These are phyloP conservation scores for Coemansia biformis DNA, from an alignment of 192 early-diverging fungal genomes.

Conservation along the genomic window DNA sequence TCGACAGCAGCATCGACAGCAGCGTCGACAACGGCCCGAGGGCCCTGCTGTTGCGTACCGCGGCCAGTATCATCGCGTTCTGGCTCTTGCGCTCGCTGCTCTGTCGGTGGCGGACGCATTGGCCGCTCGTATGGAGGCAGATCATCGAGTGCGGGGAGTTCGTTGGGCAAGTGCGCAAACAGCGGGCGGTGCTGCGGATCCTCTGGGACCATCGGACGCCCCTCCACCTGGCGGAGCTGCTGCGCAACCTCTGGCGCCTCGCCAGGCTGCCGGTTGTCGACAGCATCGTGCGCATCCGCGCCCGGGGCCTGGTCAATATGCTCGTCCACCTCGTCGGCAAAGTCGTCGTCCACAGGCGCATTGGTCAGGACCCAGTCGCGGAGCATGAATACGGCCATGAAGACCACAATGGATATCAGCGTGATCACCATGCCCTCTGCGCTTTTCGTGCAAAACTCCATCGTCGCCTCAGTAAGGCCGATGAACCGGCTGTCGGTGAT, in stretches of 20 bases:
- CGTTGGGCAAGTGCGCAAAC: slow-evolving; percentile 29
- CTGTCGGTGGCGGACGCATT: slow-evolving; percentile 8
- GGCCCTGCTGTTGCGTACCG: too few species aligned
- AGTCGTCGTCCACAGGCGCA: slow-evolving; percentile 25
- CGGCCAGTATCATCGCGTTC: too few species aligned
- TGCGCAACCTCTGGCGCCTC: background rate
- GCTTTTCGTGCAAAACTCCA: slow-evolving; percentile 58
- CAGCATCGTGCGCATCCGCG: background rate
- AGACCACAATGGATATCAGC: slow-evolving; percentile 66
- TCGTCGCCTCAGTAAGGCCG: slow-evolving; percentile 15
- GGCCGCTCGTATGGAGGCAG: slow-evolving; percentile 26
- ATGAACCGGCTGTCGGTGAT: slow-evolving; percentile 17
- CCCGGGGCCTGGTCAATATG: slow-evolving; percentile 1
- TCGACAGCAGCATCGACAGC: too few species aligned
- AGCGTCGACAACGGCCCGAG: too few species aligned
- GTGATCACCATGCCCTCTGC: slow-evolving; percentile 85
- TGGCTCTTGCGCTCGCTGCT: too few species aligned
- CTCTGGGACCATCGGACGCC: slow-evolving; percentile 28
- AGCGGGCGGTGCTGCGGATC: slow-evolving; percentile 30
- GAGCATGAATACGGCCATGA: slow-evolving; percentile 74
- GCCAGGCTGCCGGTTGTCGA: slow-evolving; percentile 3
- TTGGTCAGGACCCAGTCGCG: slow-evolving; percentile 78
- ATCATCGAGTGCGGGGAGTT: slow-evolving; percentile 17
- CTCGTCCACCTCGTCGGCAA: slow-evolving; percentile 41
- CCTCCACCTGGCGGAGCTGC: slow-evolving; percentile 17